These are phyloP conservation scores for Colletotrichum sp. DNA, from an alignment of 2,329 filamentous ascomycete species.

Conservation along the genomic window DNA sequence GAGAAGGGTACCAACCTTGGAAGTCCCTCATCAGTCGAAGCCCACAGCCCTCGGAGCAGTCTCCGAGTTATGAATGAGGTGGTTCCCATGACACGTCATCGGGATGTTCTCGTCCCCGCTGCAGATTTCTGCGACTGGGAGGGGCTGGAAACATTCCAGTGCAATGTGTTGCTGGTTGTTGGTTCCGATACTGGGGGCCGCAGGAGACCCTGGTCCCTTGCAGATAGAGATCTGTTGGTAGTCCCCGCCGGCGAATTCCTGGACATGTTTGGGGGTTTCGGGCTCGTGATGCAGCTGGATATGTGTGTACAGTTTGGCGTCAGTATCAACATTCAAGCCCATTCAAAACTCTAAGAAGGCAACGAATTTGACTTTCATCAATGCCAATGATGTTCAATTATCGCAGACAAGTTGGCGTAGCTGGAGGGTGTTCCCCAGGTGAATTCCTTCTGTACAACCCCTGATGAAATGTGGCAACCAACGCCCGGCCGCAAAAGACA, in stretches of 20 bases:
- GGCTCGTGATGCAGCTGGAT: not conserved
- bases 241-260: not conserved
- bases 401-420: not conserved
- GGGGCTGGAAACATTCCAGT: not conserved
- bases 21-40: not conserved
- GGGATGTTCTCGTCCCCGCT: not conserved
- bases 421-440: not conserved
- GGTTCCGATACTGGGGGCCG: not conserved
- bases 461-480: not conserved
- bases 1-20: not conserved
- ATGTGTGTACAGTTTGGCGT: not conserved
- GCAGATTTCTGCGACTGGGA: not conserved
- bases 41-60: not conserved
- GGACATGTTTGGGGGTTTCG: not conserved
- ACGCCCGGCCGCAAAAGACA: not conserved
- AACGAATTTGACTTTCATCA: not conserved
- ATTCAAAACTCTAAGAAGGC: not conserved
- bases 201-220: not conserved
- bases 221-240: not conserved
- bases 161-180: not conserved
- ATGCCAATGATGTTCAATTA: not conserved
- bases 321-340: not conserved
- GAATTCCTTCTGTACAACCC: not conserved
- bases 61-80: not conserved
- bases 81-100: not conserved